Percentiles rank a stretch among this genome's conserved stretches.
Conservation (phyloP, 164 flowering plant genomes). For the Macadamia integrifolia region DNA sequence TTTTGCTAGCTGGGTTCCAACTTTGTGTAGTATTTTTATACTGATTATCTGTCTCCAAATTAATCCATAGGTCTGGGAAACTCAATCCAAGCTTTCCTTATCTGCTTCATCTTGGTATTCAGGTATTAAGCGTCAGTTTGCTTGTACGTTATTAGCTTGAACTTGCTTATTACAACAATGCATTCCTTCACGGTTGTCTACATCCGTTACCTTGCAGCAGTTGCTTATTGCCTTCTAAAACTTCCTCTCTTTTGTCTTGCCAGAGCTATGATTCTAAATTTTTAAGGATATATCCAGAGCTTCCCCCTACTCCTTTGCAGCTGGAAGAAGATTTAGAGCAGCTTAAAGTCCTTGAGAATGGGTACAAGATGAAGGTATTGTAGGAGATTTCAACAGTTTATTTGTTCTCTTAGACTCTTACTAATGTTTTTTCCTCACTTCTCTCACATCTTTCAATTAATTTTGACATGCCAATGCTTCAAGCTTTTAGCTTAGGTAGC, state of each 20-base stretch:
- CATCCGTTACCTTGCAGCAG: not conserved
- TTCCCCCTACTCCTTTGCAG: constrained; percentile 83
- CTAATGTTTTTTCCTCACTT: not conserved
- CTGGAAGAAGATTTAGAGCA: constrained; percentile 97
- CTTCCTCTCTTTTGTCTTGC: constrained; percentile 7
- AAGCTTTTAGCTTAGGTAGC: no score
- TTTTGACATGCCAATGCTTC: not conserved
- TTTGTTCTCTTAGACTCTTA: no score
- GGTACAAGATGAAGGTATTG: constrained; percentile 91
- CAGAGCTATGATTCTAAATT: constrained; percentile 90
- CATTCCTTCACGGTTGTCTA: not conserved
- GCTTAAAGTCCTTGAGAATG: constrained; percentile 96
- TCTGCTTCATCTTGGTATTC: constrained; percentile 94
- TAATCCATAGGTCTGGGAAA: constrained; percentile 58
- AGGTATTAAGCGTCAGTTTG: constrained; percentile 39
- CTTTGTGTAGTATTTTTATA: not conserved
- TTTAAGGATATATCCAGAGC: constrained; percentile 75
- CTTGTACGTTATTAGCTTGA: not conserved
- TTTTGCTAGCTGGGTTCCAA: not conserved
- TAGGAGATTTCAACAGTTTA: not conserved
- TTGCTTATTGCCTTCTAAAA: not conserved
- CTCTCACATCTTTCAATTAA: not conserved
- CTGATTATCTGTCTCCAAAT: constrained; percentile 2
- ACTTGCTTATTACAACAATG: not conserved
- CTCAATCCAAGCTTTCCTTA: constrained; percentile 78